phyloP scores from a whole-genome alignment of 768 basidiomycete species.

The Cyclocybe cylindracea region DNA sequence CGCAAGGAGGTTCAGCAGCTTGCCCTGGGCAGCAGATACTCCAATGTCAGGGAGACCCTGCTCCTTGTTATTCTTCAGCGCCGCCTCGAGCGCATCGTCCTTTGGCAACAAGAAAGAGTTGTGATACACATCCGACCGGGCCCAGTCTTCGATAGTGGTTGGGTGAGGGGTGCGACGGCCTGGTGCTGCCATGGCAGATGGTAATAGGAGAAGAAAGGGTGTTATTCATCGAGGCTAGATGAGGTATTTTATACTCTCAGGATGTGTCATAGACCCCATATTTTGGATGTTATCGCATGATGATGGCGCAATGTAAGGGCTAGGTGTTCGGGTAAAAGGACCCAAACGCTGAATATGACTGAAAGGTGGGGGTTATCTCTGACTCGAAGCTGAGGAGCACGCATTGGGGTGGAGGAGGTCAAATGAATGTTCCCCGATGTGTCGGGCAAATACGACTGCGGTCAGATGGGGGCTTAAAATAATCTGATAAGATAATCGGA shows the following conservation, averaged over 20 bases:
- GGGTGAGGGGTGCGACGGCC: conserved; percentile 14
- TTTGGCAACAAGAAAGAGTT: conserved; percentile 51
- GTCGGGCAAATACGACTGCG: too few relatives aligned
- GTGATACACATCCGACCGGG: conserved; percentile 54
- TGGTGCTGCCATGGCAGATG: background rate
- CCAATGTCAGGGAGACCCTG: conserved; percentile 56
- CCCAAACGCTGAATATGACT: too few relatives aligned
- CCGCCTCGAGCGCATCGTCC: conserved; percentile 44
- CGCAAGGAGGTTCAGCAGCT: conserved; percentile 55
- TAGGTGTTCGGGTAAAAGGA: too few relatives aligned
- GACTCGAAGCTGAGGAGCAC: too few relatives aligned
- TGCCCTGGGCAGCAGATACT: conserved; percentile 56
- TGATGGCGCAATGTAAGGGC: too few relatives aligned
- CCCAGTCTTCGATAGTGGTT: conserved; percentile 42
- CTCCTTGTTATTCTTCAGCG: conserved; percentile 37
- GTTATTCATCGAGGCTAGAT: background rate
- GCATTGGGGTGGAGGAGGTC: too few relatives aligned
- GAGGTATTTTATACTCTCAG: background rate
- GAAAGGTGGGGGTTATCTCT: too few relatives aligned
- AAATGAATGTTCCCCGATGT: too few relatives aligned
- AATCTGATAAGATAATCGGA: too few relatives aligned
- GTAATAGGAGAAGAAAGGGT: background rate
- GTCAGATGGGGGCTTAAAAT: too few relatives aligned
- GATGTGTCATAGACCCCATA: too few relatives aligned
- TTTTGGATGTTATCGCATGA: too few relatives aligned